A percentile compares a stretch with the other conserved stretches of the same genome.
phyloP scores from a whole-genome alignment of 352 stramenopile species.

The Pythium phragmiticola region DNA sequence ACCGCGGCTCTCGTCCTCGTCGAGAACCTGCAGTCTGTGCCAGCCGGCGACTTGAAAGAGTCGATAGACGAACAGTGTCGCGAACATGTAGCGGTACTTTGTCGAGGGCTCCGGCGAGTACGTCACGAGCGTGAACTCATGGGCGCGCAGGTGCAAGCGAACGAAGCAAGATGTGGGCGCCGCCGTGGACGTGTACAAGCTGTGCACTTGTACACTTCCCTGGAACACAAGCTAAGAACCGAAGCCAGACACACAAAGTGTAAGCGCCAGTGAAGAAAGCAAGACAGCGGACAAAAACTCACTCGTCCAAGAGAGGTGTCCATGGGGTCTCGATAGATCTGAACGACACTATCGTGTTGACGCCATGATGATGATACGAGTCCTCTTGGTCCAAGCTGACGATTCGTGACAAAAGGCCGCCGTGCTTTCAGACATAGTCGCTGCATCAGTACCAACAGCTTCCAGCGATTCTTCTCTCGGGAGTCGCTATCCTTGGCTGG shows the following conservation, averaged over 20 bases:
- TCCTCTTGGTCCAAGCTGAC: not conserved
- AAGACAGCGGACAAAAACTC: not conserved
- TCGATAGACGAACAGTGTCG: conserved; percentile 32
- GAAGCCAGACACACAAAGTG: not conserved
- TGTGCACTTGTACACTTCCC: conserved; percentile 8
- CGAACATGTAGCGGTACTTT: conserved; percentile 38
- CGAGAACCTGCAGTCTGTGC: not conserved
- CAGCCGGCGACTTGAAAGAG: conserved; percentile 41
- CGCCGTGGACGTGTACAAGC: not conserved
- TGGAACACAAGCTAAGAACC: conserved; percentile 22
- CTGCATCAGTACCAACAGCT: conserved; percentile 12
- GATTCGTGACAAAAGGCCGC: not conserved
- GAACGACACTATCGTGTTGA: not conserved
- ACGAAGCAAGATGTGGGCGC: conserved; percentile 23
- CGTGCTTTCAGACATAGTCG: conserved; percentile 14
- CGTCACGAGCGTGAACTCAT: conserved; percentile 34
- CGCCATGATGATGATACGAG: not conserved
- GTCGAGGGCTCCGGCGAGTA: conserved; percentile 38
- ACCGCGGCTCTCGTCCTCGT: not conserved
- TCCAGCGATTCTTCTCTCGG: conserved; percentile 8
- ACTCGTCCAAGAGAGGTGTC: conserved; percentile 23
- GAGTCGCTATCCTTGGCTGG: not conserved
- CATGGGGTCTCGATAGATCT: conserved; percentile 22
- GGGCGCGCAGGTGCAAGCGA: conserved; percentile 34
- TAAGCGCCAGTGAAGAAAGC: not conserved